Evolutionary conservation across 768 basidiomycete genomes (phyloP).

Genomic region (Sistotremastrum niveocremeum): DNA sequence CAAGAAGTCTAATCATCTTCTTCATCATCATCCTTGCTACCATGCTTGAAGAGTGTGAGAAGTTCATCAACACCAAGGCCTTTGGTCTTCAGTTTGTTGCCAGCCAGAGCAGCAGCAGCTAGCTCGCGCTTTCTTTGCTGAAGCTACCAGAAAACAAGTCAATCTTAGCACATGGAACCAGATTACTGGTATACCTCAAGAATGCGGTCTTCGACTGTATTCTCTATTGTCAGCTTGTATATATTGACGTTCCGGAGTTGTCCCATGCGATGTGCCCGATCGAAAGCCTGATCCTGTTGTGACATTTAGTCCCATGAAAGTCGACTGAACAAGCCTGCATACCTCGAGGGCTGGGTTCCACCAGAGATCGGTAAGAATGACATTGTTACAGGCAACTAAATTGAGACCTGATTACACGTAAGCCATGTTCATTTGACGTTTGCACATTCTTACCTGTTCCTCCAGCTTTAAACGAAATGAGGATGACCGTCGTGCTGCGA

Average conservation of each 20-base stretch:
- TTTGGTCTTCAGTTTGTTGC: slow-evolving; percentile 76
- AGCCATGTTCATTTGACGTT: neutral
- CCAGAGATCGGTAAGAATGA: slow-evolving; percentile 88
- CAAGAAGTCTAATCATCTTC: slow-evolving; percentile 25
- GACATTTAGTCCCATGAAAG: neutral
- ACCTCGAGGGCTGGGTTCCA: slow-evolving; percentile 88
- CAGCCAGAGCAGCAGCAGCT: slow-evolving; percentile 72
- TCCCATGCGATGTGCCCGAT: slow-evolving; percentile 81
- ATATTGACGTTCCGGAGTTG: slow-evolving; percentile 80
- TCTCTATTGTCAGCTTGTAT: slow-evolving; percentile 76
- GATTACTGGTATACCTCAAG: slow-evolving; percentile 33
- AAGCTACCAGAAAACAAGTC: slow-evolving; percentile 29
- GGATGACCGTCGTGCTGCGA: slow-evolving; percentile 51
- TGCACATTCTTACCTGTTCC: slow-evolving; percentile 49
- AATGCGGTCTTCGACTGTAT: slow-evolving; percentile 83
- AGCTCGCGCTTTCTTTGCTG: slow-evolving; percentile 86
- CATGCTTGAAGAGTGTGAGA: slow-evolving; percentile 60
- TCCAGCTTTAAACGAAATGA: slow-evolving; percentile 95
- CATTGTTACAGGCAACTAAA: slow-evolving; percentile 85
- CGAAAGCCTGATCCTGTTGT: slow-evolving; percentile 78
- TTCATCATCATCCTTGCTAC: slow-evolving; percentile 40
- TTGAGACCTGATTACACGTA: slow-evolving; percentile 50
- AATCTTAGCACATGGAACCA: neutral
- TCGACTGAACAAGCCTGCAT: slow-evolving; percentile 15
- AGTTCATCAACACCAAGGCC: slow-evolving; percentile 73